Conservation (phyloP, 1,139 yeast species). For the Arxiozyma telluris region DNA sequence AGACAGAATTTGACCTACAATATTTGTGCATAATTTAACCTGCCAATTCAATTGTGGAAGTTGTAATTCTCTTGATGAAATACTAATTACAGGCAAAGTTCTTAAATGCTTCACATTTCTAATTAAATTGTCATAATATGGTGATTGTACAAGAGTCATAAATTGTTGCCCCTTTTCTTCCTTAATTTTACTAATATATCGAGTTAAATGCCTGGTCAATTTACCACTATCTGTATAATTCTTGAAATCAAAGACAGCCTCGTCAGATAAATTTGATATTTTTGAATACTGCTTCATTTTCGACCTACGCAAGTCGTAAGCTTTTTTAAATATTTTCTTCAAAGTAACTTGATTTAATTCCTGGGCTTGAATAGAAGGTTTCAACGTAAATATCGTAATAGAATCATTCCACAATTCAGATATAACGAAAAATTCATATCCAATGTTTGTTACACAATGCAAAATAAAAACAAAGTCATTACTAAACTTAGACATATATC, state of each 20-base stretch:
- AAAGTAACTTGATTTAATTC: conserved; percentile 48
- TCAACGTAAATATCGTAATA: conserved; percentile 50
- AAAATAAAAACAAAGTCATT: conserved; percentile 60
- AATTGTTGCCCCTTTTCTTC: conserved; percentile 65
- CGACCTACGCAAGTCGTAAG: conserved; percentile 40
- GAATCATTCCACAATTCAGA: conserved; percentile 57
- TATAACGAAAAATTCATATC: conserved; percentile 64
- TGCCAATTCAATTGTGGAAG: conserved; percentile 90
- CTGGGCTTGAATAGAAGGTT: conserved; percentile 64
- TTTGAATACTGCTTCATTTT: conserved; percentile 37
- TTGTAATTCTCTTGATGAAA: conserved; percentile 46
- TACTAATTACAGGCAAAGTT: conserved; percentile 59
- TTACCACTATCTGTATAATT: conserved; percentile 46
- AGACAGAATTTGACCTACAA: conserved; percentile 63
- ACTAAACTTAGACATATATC: conserved; percentile 46
- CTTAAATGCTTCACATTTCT: conserved; percentile 38
- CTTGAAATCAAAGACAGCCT: conserved; percentile 43
- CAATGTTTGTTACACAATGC: conserved; percentile 59
- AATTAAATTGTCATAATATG: conserved; percentile 42
- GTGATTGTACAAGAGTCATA: conserved; percentile 66
- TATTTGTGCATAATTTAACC: conserved; percentile 52
- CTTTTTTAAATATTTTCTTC: conserved; percentile 47
- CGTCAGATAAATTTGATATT: conserved; percentile 44
- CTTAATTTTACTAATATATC: conserved; percentile 46
- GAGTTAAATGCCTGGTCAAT: conserved; percentile 46